Conservation (phyloP, 768 basidiomycete species). For the Cyclocybe aegerita region DNA sequence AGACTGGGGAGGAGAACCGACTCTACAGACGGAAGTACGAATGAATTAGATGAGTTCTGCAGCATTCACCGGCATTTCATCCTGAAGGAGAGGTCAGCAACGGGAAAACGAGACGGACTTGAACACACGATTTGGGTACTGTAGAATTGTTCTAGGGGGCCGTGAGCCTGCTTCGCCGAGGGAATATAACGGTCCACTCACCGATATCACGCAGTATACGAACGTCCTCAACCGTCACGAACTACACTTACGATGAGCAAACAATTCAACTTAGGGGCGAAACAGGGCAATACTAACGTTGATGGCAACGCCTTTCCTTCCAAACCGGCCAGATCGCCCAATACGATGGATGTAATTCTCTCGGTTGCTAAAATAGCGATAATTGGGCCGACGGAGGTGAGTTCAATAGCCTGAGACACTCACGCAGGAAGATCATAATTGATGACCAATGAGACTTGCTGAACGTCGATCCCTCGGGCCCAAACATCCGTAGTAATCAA, state of each 20-base stretch:
- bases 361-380: slow-evolving; percentile 61
- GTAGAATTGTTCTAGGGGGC: slow-evolving; percentile 84
- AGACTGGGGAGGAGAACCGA: slow-evolving; percentile 6
- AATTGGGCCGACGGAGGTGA: slow-evolving; percentile 1
- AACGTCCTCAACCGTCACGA: slow-evolving; percentile 93
- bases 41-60: slow-evolving; percentile 84
- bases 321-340: slow-evolving; percentile 98
- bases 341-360: slow-evolving; percentile 99
- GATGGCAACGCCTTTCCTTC: slow-evolving; percentile 98
- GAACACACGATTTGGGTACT: slow-evolving; percentile 83
- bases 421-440: slow-evolving; percentile 96
- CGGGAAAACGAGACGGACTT: slow-evolving; percentile 7
- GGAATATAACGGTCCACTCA: slow-evolving; percentile 32
- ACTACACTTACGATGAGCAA: slow-evolving; percentile 43
- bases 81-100: slow-evolving; percentile 46
- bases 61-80: slow-evolving; percentile 99
- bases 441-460: slow-evolving; percentile 96
- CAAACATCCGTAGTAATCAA: slow-evolving; percentile 96
- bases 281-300: slow-evolving; percentile 60
- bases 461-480: slow-evolving; percentile 98
- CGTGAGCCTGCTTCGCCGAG: too few relatives aligned
- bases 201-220: slow-evolving; percentile 97
- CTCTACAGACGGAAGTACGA: slow-evolving; percentile 4
- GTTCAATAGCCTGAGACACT: slow-evolving; percentile 21
- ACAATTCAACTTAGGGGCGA: slow-evolving; percentile 4